phyloP scores from a whole-genome alignment of 352 stramenopile genomes.

The Pythium coloratum region DNA sequence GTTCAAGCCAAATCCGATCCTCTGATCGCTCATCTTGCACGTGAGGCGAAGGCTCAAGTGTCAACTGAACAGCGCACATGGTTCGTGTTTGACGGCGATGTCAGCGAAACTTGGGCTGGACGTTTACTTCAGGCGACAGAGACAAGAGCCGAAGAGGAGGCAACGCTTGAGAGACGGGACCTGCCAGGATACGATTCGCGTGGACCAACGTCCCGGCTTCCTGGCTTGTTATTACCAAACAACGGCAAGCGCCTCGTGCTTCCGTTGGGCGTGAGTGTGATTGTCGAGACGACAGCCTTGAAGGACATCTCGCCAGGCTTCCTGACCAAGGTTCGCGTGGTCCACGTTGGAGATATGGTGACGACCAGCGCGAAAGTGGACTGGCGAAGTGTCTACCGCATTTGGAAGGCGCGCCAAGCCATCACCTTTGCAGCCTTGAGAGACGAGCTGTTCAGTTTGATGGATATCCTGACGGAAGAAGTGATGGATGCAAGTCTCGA shows the following conservation, averaged over 20 bases:
- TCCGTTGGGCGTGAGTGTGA: slow-evolving; percentile 38
- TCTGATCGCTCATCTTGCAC: slow-evolving; percentile 41
- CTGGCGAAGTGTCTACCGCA: slow-evolving; percentile 36
- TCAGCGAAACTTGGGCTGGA: slow-evolving; percentile 48
- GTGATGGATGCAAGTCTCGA: slow-evolving; percentile 39
- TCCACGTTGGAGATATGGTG: slow-evolving; percentile 33
- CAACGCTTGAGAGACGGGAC: slow-evolving; percentile 10
- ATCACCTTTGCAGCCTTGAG: slow-evolving; percentile 32
- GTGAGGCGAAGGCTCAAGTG: slow-evolving; percentile 42
- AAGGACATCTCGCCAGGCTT: slow-evolving; percentile 53
- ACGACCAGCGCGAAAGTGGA: not conserved
- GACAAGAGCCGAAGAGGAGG: not conserved
- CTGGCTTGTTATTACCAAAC: slow-evolving; percentile 36
- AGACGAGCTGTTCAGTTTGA: slow-evolving; percentile 37
- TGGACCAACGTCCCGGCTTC: not conserved
- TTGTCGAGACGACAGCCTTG: slow-evolving; percentile 59
- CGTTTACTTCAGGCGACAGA: slow-evolving; percentile 38
- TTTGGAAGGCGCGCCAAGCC: slow-evolving; percentile 44
- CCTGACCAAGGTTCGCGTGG: slow-evolving; percentile 40
- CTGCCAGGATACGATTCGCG: not conserved
- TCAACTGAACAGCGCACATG: slow-evolving; percentile 42
- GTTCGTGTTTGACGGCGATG: slow-evolving; percentile 67
- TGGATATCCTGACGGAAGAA: slow-evolving; percentile 48
- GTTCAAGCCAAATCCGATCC: slow-evolving; percentile 14
- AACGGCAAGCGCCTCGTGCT: slow-evolving; percentile 39